Evolutionary conservation across 2,329 filamentous ascomycete species (phyloP), one percentile per base, ranked within the genome.

Genomic region (Claviceps sorghi): DNA sequence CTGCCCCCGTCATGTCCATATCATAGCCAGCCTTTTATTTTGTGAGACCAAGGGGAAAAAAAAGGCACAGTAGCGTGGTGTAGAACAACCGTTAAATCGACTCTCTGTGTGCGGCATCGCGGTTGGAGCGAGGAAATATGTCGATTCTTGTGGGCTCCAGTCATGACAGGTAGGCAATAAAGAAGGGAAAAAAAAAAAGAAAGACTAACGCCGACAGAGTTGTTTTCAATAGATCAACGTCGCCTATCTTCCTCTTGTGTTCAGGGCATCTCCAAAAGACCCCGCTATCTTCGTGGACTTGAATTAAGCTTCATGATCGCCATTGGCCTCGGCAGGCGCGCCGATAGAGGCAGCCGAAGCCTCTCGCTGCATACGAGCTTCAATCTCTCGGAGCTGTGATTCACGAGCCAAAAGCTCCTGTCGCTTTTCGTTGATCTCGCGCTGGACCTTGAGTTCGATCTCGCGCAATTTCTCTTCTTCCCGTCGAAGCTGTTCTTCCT

Each of bases 401-500:
- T 98, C 93, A 70, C 93, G 89, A 59, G 93, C 93, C 72, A 98
- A 70, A 57, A 98, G 80, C 73, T 98, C 93, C 75, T 98, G 93
- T 75, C 93, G 84, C 82, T 98, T 98, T 81, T 97, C 93, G 74
- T 96, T 95, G 77, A 98, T 98, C 74, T 98, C 93, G 67, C 93
- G 88, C 76, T 98, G 93, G 58, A 98, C 93, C 84, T 98, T 98
- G 76, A 96, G 78, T 70, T 98, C 93, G 68, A 98, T 97, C 76
- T 98, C 93, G 71, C 93, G 88, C 58, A 98, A 84, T 79, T 98
- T 98, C 85, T 98, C 93, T 76, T 98, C 93, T 73, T 98, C 93
- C 65, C 93, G 89, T 67, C 93, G 88, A 62, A 98, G 86, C 72
- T 98, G 93, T 74, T 98, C 93, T 71, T 98, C 93, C 88, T 98